Conservation (phyloP, 352 stramenopile genomes). For the Phytophthora meadii region DNA sequence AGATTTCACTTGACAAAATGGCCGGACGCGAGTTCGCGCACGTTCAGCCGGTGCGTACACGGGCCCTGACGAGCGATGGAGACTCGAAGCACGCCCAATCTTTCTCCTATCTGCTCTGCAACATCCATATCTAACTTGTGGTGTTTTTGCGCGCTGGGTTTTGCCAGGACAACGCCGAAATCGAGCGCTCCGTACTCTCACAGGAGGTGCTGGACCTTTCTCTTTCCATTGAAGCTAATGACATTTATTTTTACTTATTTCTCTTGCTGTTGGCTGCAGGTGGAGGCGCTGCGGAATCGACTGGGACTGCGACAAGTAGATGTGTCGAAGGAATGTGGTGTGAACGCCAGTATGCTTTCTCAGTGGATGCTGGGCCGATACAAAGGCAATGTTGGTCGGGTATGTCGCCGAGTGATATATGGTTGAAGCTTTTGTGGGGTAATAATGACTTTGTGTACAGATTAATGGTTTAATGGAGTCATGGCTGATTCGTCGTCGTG, state of each 20-base stretch:
- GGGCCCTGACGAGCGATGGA: neutral
- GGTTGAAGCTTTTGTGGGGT: neutral
- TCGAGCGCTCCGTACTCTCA: constrained; percentile 81
- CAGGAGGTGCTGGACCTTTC: constrained; percentile 53
- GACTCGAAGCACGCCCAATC: neutral
- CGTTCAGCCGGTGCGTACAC: constrained; percentile 67
- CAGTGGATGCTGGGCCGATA: constrained; percentile 89
- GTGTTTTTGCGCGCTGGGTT: constrained; percentile 10
- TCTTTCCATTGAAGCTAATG: neutral
- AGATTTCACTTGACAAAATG: constrained; percentile 29
- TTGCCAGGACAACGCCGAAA: constrained; percentile 82
- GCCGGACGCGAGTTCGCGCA: constrained; percentile 79
- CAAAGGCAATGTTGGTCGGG: constrained; percentile 83
- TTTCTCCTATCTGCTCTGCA: constrained; percentile 16
- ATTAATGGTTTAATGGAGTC: constrained; percentile 89
- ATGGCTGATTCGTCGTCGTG: constrained; percentile 82
- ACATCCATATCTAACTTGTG: constrained; percentile 3
- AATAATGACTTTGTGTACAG: constrained; percentile 26
- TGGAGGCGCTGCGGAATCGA: constrained; percentile 77
- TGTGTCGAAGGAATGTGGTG: constrained; percentile 85
- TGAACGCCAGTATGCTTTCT: constrained; percentile 88
- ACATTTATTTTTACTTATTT: constrained; percentile 3
- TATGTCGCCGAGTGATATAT: constrained; percentile 30
- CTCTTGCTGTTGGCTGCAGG: constrained; percentile 35
- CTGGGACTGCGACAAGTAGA: constrained; percentile 81